These are phyloP conservation scores for Triadica sebifera DNA, from an alignment of 345 rosid genomes.

Conservation along the genomic window DNA sequence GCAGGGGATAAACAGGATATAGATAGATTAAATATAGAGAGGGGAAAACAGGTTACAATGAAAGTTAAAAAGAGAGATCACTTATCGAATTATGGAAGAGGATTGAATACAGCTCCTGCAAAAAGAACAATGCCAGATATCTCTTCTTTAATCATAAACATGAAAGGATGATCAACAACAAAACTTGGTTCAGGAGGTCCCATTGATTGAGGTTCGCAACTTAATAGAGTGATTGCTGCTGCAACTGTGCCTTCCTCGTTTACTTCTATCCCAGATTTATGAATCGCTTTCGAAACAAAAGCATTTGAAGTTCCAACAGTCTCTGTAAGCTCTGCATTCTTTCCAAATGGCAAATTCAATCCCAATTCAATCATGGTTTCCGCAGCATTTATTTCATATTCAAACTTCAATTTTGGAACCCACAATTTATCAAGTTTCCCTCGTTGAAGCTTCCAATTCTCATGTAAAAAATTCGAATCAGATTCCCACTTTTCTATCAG, in stretches of 20 bases:
- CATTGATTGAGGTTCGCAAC: too few relatives aligned
- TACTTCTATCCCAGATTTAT: slow-evolving; percentile 12
- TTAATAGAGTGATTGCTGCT: neutral
- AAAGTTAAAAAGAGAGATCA: too few relatives aligned
- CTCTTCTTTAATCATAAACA: slow-evolving; percentile 18
- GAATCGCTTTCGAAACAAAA: neutral
- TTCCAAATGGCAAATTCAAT: neutral
- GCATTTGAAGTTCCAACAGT: neutral
- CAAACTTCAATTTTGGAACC: slow-evolving; percentile 17
- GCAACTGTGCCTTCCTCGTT: slow-evolving; percentile 21
- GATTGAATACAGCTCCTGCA: slow-evolving; percentile 17
- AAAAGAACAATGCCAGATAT: slow-evolving; percentile 12
- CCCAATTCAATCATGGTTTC: slow-evolving; percentile 8
- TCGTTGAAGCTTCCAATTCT: neutral
- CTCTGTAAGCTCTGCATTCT: neutral
- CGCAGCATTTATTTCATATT: neutral
- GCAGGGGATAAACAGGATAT: too few relatives aligned
- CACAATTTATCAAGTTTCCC: neutral
- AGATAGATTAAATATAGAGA: too few relatives aligned
- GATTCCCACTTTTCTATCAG: neutral
- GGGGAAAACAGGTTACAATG: too few relatives aligned
- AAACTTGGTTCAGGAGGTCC: neutral
- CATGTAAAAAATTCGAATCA: neutral
- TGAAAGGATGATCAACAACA: slow-evolving; percentile 26
- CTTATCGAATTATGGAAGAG: neutral